These are phyloP conservation scores for Striga asiatica DNA, from an alignment of 257 asterid genomes.

Conservation along the genomic window DNA sequence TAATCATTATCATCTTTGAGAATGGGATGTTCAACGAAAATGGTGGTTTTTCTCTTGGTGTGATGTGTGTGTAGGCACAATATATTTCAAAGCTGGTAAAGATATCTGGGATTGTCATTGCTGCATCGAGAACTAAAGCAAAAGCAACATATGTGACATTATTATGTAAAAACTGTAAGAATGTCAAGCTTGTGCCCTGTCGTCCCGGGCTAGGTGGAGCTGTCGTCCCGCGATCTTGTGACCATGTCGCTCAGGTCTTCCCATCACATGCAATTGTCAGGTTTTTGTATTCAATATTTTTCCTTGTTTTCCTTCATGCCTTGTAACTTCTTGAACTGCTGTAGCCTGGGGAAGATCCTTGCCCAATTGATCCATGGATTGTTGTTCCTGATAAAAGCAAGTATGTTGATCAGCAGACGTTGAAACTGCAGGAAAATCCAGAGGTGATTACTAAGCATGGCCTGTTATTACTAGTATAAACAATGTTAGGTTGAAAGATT, in stretches of 20 bases:
- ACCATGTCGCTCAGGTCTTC: slow-evolving; percentile 74
- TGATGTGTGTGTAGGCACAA: slow-evolving; percentile 56
- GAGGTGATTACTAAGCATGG: too few relatives aligned
- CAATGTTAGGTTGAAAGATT: too few relatives aligned
- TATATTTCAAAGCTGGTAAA: slow-evolving; percentile 81
- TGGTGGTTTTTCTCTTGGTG: neutral
- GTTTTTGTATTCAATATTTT: neutral
- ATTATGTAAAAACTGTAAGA: slow-evolving; percentile 83
- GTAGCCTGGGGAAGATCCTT: slow-evolving; percentile 67
- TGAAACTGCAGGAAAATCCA: slow-evolving; percentile 81
- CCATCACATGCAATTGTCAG: neutral
- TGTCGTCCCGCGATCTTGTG: slow-evolving; percentile 88
- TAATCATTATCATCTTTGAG: neutral
- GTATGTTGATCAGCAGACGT: slow-evolving; percentile 80
- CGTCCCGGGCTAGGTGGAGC: slow-evolving; percentile 99
- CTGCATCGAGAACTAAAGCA: slow-evolving; percentile 97
- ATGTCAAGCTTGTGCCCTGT: slow-evolving; percentile 81
- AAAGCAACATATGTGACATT: slow-evolving; percentile 91
- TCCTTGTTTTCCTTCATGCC: neutral
- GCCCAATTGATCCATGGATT: slow-evolving; percentile 84
- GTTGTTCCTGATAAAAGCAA: slow-evolving; percentile 81
- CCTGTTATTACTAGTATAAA: too few relatives aligned
- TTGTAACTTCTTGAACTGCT: neutral
- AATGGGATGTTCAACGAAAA: neutral
- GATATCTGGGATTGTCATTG: slow-evolving; percentile 88